Conservation (phyloP, 768 basidiomycete species). For the Hericium alpestre region DNA sequence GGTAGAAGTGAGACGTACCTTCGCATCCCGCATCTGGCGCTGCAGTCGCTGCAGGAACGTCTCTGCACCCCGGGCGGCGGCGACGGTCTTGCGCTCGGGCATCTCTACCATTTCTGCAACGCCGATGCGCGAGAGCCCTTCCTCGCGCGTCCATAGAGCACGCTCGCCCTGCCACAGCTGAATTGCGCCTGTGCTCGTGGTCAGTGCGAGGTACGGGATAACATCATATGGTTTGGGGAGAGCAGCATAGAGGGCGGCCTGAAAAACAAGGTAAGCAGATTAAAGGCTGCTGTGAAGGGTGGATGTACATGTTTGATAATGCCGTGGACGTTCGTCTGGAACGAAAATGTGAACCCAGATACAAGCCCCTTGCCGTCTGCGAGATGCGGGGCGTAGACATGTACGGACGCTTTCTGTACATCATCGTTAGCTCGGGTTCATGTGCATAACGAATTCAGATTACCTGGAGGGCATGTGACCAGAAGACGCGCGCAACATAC, state of each 20-base stretch:
- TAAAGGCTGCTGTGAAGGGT: neutral
- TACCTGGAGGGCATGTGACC: conserved; percentile 50
- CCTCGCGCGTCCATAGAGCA: conserved; percentile 72
- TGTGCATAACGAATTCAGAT: conserved; percentile 11
- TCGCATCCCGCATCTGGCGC: conserved; percentile 49
- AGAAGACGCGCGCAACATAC: conserved; percentile 54
- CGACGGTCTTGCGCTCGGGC: conserved; percentile 42
- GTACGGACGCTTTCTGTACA: conserved; percentile 42
- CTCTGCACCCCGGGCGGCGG: conserved; percentile 19
- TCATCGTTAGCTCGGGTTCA: neutral
- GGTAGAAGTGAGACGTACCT: conserved; percentile 27
- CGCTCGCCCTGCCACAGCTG: conserved; percentile 60
- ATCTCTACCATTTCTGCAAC: conserved; percentile 69
- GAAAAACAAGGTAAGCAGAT: conserved; percentile 1
- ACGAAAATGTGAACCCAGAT: conserved; percentile 48
- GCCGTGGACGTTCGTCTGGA: conserved; percentile 57
- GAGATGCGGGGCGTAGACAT: conserved; percentile 42
- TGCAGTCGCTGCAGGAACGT: conserved; percentile 35
- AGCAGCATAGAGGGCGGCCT: conserved; percentile 48
- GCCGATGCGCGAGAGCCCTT: conserved; percentile 55
- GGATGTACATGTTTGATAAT: conserved; percentile 51
- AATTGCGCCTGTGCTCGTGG: conserved; percentile 67
- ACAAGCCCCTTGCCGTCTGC: conserved; percentile 35
- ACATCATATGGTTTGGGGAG: conserved; percentile 27
- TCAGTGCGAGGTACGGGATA: conserved; percentile 38